phyloP scores from a whole-genome alignment of 192 early-diverging fungal genomes.

The Backusella luteola region DNA sequence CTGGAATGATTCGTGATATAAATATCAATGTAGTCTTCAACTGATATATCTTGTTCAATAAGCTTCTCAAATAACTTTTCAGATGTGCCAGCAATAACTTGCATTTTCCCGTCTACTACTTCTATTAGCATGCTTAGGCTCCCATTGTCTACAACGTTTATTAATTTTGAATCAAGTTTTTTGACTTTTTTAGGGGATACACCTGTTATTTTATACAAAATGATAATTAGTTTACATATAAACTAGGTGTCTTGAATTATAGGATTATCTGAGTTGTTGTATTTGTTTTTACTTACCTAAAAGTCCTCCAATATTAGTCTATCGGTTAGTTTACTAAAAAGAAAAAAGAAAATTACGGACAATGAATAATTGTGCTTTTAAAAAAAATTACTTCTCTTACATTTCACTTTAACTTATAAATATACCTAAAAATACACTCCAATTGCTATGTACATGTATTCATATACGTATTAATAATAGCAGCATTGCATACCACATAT shows the following conservation, averaged over 20 bases:
- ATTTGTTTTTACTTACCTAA: not conserved
- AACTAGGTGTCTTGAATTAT: not conserved
- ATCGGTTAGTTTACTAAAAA: not conserved
- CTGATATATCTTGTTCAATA: constrained; percentile 61
- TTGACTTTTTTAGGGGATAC: not conserved
- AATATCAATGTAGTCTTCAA: constrained; percentile 71
- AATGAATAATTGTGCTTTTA: not conserved
- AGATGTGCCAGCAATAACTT: constrained; percentile 58
- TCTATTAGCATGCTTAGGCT: constrained; percentile 59
- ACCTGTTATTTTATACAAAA: not conserved
- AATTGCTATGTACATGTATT: not conserved
- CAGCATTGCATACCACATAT: not conserved
- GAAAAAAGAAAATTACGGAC: not conserved
- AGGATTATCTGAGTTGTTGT: not conserved
- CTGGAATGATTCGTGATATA: constrained; percentile 59
- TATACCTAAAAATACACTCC: constrained; percentile 5
- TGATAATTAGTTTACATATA: not conserved
- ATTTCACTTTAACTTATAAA: not conserved
- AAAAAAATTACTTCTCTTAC: not conserved
- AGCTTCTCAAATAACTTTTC: constrained; percentile 57
- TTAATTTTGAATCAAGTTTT: not conserved
- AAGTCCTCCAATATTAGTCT: not conserved
- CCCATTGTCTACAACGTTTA: constrained; percentile 54
- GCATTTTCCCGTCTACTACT: constrained; percentile 46
- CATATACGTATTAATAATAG: not conserved